Conservation (phyloP, 495 filamentous ascomycete species). For the Trichoderma reesei region DNA sequence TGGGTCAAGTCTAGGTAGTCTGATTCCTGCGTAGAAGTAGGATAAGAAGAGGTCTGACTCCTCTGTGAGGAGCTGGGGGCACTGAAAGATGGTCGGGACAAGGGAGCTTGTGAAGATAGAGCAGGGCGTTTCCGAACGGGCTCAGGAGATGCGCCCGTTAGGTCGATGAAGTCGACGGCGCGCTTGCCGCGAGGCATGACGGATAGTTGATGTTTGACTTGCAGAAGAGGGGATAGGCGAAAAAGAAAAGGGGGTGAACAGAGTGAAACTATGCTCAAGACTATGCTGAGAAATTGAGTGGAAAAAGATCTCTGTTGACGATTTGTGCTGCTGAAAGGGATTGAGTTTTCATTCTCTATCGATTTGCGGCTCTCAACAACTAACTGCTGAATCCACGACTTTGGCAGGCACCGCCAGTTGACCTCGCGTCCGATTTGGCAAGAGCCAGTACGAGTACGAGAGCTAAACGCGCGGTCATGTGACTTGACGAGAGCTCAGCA, state of each 20-base stretch:
- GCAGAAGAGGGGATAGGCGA: neutral
- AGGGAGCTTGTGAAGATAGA: neutral
- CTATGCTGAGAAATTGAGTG: neutral
- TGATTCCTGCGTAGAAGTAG: neutral
- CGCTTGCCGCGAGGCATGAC: constrained; percentile 8
- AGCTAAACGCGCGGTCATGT: neutral
- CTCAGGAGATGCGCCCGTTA: constrained; percentile 15
- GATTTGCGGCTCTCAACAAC: neutral
- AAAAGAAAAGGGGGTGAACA: too few species aligned
- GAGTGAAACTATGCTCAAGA: too few species aligned
- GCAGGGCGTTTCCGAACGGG: neutral
- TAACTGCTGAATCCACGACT: neutral
- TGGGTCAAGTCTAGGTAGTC: constrained; percentile 35
- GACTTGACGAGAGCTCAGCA: neutral
- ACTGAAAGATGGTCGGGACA: neutral
- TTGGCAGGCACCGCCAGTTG: neutral
- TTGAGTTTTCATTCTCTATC: neutral
- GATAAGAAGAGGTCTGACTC: neutral
- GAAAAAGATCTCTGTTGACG: neutral
- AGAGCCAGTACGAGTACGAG: neutral
- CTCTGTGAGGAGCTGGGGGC: neutral
- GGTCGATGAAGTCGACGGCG: constrained; percentile 6
- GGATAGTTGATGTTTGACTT: neutral
- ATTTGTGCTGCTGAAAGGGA: neutral
- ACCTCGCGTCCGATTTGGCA: neutral